These are phyloP conservation scores for Aegilops bicornis DNA, from an alignment of 176 grass and related monocot species.

Conservation along the genomic window DNA sequence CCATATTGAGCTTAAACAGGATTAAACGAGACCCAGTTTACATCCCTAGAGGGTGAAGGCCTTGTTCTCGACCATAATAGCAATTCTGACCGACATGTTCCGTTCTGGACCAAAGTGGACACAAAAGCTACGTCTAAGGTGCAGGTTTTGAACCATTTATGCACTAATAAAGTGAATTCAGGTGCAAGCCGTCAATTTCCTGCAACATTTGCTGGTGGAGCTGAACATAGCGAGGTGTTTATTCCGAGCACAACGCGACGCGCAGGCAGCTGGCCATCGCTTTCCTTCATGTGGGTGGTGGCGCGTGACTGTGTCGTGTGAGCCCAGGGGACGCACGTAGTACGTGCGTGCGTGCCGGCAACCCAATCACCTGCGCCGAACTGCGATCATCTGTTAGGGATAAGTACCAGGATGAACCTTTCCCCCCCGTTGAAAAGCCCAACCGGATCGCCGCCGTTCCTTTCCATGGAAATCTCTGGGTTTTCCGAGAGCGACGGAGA, in stretches of 20 bases:
- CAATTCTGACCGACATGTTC: too few species aligned
- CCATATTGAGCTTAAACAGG: too few species aligned
- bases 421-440: background rate
- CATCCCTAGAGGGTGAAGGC: too few species aligned
- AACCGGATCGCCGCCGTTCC: background rate
- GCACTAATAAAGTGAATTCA: too few species aligned
- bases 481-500: background rate
- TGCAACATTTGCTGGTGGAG: too few species aligned
- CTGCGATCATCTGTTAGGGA: slow-evolving; percentile 16
- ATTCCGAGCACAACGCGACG: background rate
- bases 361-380: background rate
- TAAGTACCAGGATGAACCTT: slow-evolving; percentile 1
- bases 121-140: too few species aligned
- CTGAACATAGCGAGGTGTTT: too few species aligned
- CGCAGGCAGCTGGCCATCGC: background rate
- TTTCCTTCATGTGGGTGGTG: slow-evolving; percentile 40
- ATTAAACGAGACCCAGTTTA: too few species aligned
- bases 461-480: background rate
- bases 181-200: too few species aligned
- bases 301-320: background rate
- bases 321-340: background rate
- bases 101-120: too few species aligned
- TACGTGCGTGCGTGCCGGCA: background rate
- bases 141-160: too few species aligned
- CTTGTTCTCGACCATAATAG: too few species aligned